Base-by-base conservation (phyloP, 2,329 filamentous ascomycete genomes). In the Aureobasidium sp. region DNA sequence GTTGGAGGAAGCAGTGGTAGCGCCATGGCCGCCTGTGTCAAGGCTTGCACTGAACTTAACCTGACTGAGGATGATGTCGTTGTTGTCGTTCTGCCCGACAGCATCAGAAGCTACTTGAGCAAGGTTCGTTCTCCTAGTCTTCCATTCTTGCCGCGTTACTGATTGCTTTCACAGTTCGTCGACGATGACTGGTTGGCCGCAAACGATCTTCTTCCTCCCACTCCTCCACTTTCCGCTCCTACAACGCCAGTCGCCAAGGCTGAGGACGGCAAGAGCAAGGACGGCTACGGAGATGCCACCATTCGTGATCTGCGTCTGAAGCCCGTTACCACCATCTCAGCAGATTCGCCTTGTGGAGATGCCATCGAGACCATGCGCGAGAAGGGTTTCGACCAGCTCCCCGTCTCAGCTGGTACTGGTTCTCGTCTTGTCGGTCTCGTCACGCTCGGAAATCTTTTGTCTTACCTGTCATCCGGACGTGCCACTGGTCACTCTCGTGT, bases 111-210 rank as follows among this genome's bases (percentile, higher is more conserved):
- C 77, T 99, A 99, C 75, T 85, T 99, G 29, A 93, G 89, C 79
- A 99, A 99, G 76, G 81, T 83, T 72, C 12, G 36, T 55, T 55
- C 23, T n/a, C 9, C 23, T 10, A 7, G 5, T 29, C 57, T 70
- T 64, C 6, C 12, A 27, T 34, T 10, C 17, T 23, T 5, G 4
- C 10, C 47, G 17, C 17, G 12, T 36, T 23, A 15, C 20, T 44
- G 27, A 46, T 36, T n/a, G 17, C 7, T 29, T 12, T 12, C 32
- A 59, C 61, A 83, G 84, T 99, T 99, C 73, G 91, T 91, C 67
- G 94, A 99, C 73, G 95, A 99, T 73, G 94, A 97, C 79, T 99
- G 94, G 95, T 87, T 99, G 62, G 92, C 91, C 13, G 94, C 94
- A 66, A 99, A 99, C 77, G 88, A 93, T 73, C 89, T 99, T 27